These are phyloP conservation scores for Schizonepeta tenuifolia DNA, from an alignment of 257 asterid species.

Conservation along the genomic window DNA sequence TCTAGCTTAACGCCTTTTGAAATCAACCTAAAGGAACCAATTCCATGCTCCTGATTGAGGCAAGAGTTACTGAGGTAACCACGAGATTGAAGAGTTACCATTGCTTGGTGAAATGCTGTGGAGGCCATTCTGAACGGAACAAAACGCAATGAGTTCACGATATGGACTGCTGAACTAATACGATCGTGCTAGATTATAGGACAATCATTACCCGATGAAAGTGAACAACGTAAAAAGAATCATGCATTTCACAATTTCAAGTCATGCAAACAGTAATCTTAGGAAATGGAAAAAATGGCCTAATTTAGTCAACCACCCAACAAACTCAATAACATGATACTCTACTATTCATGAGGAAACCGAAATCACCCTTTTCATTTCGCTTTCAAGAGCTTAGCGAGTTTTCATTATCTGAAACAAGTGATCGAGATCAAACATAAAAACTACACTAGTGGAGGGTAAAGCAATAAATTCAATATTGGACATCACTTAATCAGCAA, in stretches of 20 bases:
- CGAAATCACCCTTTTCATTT: background rate
- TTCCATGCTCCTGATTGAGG: constrained; percentile 53
- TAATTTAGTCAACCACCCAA: constrained; percentile 15
- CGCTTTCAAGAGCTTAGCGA: background rate
- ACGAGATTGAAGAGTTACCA: constrained; percentile 57
- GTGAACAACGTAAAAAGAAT: background rate
- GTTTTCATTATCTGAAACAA: constrained; percentile 10
- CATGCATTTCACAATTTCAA: background rate
- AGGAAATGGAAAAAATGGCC: background rate
- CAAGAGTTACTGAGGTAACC: constrained; percentile 44
- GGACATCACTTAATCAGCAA: background rate
- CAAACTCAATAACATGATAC: background rate
- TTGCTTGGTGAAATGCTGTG: constrained; percentile 57
- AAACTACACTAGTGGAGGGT: constrained; percentile 3
- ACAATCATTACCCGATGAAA: background rate
- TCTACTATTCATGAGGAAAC: background rate
- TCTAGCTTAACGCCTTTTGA: constrained; percentile 62
- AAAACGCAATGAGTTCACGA: constrained; percentile 25
- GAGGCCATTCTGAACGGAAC: constrained; percentile 68
- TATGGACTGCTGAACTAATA: background rate
- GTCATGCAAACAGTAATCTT: background rate
- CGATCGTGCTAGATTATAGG: no score
- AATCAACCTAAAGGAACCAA: constrained; percentile 53
- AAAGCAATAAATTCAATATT: background rate
- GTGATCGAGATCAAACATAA: background rate